Evolutionary conservation across 2,329 filamentous ascomycete genomes (phyloP), one percentile per base, ranked within the genome.

Genomic region (Ramularia endophylla): DNA sequence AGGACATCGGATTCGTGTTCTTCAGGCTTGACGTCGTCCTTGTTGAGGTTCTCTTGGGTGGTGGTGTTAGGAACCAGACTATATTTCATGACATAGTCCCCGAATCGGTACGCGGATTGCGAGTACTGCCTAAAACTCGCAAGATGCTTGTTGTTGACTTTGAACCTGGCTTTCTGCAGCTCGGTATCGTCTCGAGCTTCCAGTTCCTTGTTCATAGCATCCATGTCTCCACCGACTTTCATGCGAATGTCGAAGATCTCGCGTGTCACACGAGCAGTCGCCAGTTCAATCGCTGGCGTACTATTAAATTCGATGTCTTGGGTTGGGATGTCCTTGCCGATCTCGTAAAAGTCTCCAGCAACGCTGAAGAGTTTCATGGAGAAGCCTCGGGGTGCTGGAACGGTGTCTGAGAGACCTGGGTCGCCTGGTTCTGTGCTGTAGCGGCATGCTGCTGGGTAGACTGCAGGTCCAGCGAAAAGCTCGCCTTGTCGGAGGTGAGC

Each of bases 311-410:
- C 67, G 1, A 34, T 57, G 28, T 66, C 52, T 16, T 43, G 40
- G 9, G 44, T 27, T 1, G 39, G 42, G n/a, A 69, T 58, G 22
- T 62, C 64, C 39, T 66, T 64, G 8, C 65, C 59, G 12, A 71
- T 52, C 13, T 56, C 58, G 41, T 70, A 59, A 33, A 72, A 70
- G 33, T 74, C 66, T 13, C 57, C 59, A 63, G 63, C 35, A n/a
- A 74, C 65, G 38, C 67, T 63, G 55, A 74, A 74, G 30, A 74
- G 52, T 48, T 74, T 74, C 60, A 74, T 71, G 8, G 57, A 66
- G 30, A 73, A 67, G 17, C 69, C 71, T 28, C 69, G 62, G 3
- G 69, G 70, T 38, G 68, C 65, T 0, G 69, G 62, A 17, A 67
- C 65, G 18, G 62, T 63, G 39, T 71, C 63, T 43, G 68, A 62